Evolutionary conservation across 2,329 filamentous ascomycete genomes (phyloP), one percentile per base, ranked within the genome.

Genomic region (Lojkania enalia): DNA sequence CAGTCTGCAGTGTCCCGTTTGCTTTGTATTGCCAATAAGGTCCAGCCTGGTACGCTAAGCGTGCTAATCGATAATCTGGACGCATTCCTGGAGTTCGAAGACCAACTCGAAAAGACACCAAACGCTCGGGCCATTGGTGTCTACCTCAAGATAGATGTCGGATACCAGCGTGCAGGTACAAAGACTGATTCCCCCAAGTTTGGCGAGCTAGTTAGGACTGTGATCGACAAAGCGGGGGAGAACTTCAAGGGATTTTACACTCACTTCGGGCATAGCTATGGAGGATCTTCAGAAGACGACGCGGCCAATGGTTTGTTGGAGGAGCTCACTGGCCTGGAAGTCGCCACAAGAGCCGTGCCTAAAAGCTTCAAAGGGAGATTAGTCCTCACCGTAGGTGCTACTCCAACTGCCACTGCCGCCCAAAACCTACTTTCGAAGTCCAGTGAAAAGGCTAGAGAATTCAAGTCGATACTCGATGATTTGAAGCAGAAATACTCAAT

Each of bases 61-160:
- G 73, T 90, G 3, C 81, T 92, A 60, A 74, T 90, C 41, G 88
- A 94, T 64, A 81, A 90, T 63, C 71, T 77, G 0, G 74, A 75
- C 9, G 60, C 71, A 0, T 60, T 77, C 4, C 70, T 77, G 7
- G 6, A 16, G 14, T 16, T 33, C 6, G 11, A 33, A 16, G 11
- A 9, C 11, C 7, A 11, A 15, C 30, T 33, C 6, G 7, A 33
- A 16, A 33, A 33, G 30, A 33, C n/a, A n/a, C n/a, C n/a, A n/a
- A n/a, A n/a, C 16, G 9, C 30, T 33, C 7, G 7, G 7, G 16
- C 7, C 2, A 79, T 83, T 2, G 75, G 74, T 0, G 73, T 87
- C 12, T 88, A 84, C 60, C 72, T 91, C 58, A 91, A 91, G 58
- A 80, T 92, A 29, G 87, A 92, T 63, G 84, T 87, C 39, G 86